Evolutionary conservation across 805 yeast species (phyloP).

Genomic region (Trichomonascus vanleenenianus): DNA sequence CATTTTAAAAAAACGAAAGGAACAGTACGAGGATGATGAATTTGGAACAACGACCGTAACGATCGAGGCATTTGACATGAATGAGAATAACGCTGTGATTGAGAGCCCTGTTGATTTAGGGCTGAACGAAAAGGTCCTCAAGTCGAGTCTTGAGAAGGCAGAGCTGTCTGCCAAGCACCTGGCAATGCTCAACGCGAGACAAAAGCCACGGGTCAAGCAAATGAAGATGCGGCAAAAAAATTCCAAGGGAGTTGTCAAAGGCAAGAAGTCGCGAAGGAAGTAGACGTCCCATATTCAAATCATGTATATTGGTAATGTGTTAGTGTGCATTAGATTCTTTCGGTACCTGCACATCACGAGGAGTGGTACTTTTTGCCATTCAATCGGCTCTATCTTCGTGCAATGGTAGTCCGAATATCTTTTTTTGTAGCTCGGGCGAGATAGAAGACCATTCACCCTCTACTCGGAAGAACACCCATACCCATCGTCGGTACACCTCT

Average conservation of each 20-base stretch:
- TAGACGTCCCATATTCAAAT: neutral
- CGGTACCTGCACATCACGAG: too few species aligned
- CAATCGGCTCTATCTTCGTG: neutral
- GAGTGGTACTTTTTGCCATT: too few species aligned
- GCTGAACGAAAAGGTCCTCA: slow-evolving; percentile 60
- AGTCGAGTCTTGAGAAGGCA: slow-evolving; percentile 70
- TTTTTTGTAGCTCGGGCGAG: neutral
- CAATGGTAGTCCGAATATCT: neutral
- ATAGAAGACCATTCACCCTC: slow-evolving; percentile 57
- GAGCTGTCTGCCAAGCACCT: slow-evolving; percentile 34
- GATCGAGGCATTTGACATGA: slow-evolving; percentile 48
- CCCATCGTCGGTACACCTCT: slow-evolving; percentile 76
- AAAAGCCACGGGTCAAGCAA: neutral
- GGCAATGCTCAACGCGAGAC: neutral
- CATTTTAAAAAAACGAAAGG: slow-evolving; percentile 41
- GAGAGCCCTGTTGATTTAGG: slow-evolving; percentile 66
- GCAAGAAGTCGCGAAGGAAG: neutral
- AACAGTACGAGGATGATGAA: slow-evolving; percentile 29
- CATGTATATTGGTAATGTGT: neutral
- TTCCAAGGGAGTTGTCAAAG: neutral
- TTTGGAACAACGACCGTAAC: slow-evolving; percentile 39
- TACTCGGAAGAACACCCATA: slow-evolving; percentile 81
- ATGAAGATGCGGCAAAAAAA: neutral
- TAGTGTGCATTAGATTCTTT: neutral
- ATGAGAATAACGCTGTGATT: slow-evolving; percentile 34